phyloP scores from a whole-genome alignment of 1,284 basidiomycete species.

The Ustilago xerochloae region DNA sequence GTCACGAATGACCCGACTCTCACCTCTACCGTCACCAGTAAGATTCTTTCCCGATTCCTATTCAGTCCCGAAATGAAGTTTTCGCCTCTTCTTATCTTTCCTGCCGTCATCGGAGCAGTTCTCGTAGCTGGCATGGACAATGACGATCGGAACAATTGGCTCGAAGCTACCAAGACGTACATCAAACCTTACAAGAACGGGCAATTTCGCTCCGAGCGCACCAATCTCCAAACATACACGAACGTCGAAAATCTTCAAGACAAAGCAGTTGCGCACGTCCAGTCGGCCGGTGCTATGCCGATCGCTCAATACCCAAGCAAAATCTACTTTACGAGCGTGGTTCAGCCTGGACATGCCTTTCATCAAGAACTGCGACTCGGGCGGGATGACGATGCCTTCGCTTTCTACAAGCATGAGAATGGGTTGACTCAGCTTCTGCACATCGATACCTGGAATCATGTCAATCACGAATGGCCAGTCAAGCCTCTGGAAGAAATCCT shows the following conservation, averaged over 20 bases:
- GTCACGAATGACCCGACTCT: too few species aligned
- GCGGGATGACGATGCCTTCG: neutral
- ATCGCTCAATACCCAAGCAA: neutral
- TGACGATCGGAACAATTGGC: constrained; percentile 3
- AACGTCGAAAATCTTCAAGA: neutral
- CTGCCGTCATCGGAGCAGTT: too few species aligned
- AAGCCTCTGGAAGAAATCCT: constrained; percentile 1
- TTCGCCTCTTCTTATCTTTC: neutral
- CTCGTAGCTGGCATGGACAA: neutral
- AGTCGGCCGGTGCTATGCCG: neutral
- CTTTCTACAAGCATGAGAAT: constrained; percentile 14
- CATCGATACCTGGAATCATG: constrained; percentile 8
- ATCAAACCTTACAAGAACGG: neutral
- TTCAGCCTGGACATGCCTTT: neutral
- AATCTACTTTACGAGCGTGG: constrained; percentile 14
- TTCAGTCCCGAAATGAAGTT: too few species aligned
- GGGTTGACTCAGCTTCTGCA: neutral
- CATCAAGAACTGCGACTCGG: neutral
- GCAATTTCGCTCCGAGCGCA: neutral
- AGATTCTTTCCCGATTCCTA: too few species aligned
- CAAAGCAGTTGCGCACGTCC: neutral
- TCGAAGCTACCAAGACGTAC: constrained; percentile 2
- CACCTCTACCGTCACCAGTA: too few species aligned
- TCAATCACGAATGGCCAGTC: neutral
- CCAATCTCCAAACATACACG: neutral